Base-by-base conservation (phyloP, 2,329 filamentous ascomycete genomes). In the Monosporascus ibericus region DNA sequence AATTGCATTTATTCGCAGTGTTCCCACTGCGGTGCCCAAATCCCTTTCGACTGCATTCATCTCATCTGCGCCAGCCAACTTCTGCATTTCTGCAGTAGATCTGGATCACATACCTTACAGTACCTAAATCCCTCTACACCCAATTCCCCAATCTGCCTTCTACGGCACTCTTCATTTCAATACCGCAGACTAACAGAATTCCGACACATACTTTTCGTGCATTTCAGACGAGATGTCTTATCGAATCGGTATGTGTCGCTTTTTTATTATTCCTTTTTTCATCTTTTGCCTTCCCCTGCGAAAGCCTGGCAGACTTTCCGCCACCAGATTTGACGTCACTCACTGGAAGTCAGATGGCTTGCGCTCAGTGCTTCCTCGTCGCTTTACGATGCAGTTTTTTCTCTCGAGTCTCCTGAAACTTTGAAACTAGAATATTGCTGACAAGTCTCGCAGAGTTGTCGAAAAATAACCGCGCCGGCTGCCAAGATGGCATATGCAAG, bases 401-500 rank as follows among this genome's bases (percentile, higher is more conserved):
- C 5, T 24, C 4, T 18, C 18, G 8, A 44, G 20, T 15, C n/a
- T 3, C 11, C 3, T 20, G 14, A 6, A 11, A 11, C 9, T 20
- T 14, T 5, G n/a, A 46, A 46, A 34, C 1, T 25, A 3, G 42
- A 51, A 24, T 24, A 49, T 49, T 27, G 52, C 60, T 65, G 30
- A 64, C 55, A 34, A 47, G 17, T 4, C 37, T 42, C 30, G n/a
- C 63, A 95, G 91, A 95, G 69, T 60, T 86, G 34, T 81, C 87
- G n/a, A 72, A 76, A 46, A 87, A 80, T 66, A 81, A 78, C 62
- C 87, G 91, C 53, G 89, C 92, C 50, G 81, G 75, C 48, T 97
- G 92, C 74, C 79, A 85, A 57, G 85, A 85, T 65, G 76, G 74
- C 5, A 76, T 84, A 57, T 96, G 92, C 78, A 91, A 91, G 70